Evolutionary conservation across 2,329 filamentous ascomycete species (phyloP), one percentile per base, ranked within the genome.

Genomic region (Dendrostoma leiphaemia): DNA sequence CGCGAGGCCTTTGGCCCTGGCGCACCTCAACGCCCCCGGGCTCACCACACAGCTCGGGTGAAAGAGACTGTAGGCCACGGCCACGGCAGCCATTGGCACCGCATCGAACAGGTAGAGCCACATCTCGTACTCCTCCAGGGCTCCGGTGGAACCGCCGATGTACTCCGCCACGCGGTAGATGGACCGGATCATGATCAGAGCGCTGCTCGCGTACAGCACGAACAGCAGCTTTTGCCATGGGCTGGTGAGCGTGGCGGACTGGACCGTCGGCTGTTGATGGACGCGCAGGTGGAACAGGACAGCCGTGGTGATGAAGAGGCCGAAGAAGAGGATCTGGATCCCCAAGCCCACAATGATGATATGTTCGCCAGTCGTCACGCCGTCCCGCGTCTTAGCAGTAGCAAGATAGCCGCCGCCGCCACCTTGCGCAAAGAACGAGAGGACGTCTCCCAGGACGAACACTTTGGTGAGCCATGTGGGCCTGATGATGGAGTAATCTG

Each of bases 311-410:
- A 79, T 63, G 56, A 83, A 82, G 37, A 80, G 68, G 9, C 66
- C 66, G 53, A 82, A 82, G 48, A 78, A 74, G 6, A 75, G 29
- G 3, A 83, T 70, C 59, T 83, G 80, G 6, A 81, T 61, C 10
- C 74, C 63, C 2, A 83, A 63, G 3, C 80, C 79, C 3, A 29
- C 57, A 12, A 63, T 51, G 45, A 66, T 64, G 12, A 61, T 56
- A 0, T 46, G 62, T 12, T 56, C 61, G 3, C 59, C 62, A 3
- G 54, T 46, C 6, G 54, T 51, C 1, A 62, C 57, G 13, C 57
- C 46, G 6, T 56, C 28, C 3, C 15, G 13, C 7, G 12, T 44
- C 47, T 48, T 40, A 10, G 34, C 51, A 3, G 2, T 13, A 7
- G 44, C 9, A 9, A 54, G 37, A 3, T 32, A 21, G 24, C 35